These are phyloP conservation scores for Hymenoscyphus fraxineus DNA, from an alignment of 2,329 filamentous ascomycete species.

Conservation along the genomic window DNA sequence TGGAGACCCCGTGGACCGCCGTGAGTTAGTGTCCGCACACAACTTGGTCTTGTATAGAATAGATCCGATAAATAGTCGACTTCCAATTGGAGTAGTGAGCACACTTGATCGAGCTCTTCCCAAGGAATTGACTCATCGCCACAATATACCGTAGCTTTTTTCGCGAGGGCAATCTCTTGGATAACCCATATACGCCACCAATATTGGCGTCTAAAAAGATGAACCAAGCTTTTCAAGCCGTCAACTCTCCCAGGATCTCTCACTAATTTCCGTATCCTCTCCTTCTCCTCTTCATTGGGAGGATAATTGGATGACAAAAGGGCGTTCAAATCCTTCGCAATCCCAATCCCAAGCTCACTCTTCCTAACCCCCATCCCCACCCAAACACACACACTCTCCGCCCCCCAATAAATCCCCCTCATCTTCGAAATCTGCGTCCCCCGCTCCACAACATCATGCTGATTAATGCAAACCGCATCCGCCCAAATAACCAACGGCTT, in stretches of 20 bases:
- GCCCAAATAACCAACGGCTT: slow-evolving; percentile 11
- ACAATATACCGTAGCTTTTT: slow-evolving; percentile 37
- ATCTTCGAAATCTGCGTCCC: slow-evolving; percentile 15
- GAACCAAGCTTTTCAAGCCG: slow-evolving; percentile 33
- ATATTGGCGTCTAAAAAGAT: slow-evolving; percentile 39
- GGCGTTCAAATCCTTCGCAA: slow-evolving; percentile 21
- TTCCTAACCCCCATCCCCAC: slow-evolving; percentile 11
- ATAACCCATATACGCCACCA: slow-evolving; percentile 43
- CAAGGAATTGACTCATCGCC: slow-evolving; percentile 37
- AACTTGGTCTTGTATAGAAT: slow-evolving; percentile 22
- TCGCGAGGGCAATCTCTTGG: slow-evolving; percentile 39
- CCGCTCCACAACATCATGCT: slow-evolving; percentile 41
- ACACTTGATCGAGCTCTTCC: slow-evolving; percentile 34
- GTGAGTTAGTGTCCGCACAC: slow-evolving; percentile 20
- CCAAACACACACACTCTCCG: slow-evolving; percentile 11
- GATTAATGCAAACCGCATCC: slow-evolving; percentile 18
- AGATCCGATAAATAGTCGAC: slow-evolving; percentile 16
- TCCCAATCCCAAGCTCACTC: slow-evolving; percentile 17
- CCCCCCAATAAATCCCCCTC: slow-evolving; percentile 15
- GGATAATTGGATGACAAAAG: not conserved
- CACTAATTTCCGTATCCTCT: slow-evolving; percentile 17
- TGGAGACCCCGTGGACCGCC: slow-evolving; percentile 27
- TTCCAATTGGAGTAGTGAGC: slow-evolving; percentile 21
- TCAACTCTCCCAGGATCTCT: slow-evolving; percentile 12
- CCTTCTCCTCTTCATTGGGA: slow-evolving; percentile 1